Evolutionary conservation across 306 rosid genomes (phyloP), one percentile per base, ranked within the genome.

Genomic region (Crotalaria pallida): DNA sequence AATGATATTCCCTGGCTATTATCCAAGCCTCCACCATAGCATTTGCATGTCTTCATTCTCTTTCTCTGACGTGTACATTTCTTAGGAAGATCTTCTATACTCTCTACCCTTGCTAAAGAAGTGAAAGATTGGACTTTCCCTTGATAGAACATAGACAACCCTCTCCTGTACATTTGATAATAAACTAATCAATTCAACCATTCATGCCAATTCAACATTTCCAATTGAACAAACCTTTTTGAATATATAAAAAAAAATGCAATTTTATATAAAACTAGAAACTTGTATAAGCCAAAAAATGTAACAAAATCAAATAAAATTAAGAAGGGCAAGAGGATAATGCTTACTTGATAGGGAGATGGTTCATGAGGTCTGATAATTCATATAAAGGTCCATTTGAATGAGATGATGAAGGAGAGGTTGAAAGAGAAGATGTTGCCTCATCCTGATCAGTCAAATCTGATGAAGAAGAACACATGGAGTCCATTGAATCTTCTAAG

Each of bases 281-380:
- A 3, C 5, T 27, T 27, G 33, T 27, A 6, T 27, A 27, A 6
- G 3, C n/a, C 0, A 3, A 27, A 27, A 5, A 33, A 33, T 6
- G 5, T 8, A 45, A 57, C 56, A 17, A n/a, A 31, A 6, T 10
- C 11, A 7, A 67, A 43, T 7, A 21, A 49, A 59, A 53, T 12
- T 26, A 2, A 43, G 49, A 44, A 44, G 48, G 3, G 12, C 0
- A 72, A 4, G 62, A 53, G 6, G 52, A 26, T 58, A 27, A 51
- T 21, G 69, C 84, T 62, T 86, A 92, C 99, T 89, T 91, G 1
- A 94, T 72, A 6, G 99, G 99, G 8, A 94, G 99, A 61, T 88
- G 86, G 34, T 64, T 73, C 92, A 91, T 81, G 76, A 94, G 96
- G 49, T 88, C 95, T 13, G 96, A 80, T 36, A 94, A 49, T 44